Conservation (phyloP, 1,284 basidiomycete species). For the Cryptococcus depauperatus region DNA sequence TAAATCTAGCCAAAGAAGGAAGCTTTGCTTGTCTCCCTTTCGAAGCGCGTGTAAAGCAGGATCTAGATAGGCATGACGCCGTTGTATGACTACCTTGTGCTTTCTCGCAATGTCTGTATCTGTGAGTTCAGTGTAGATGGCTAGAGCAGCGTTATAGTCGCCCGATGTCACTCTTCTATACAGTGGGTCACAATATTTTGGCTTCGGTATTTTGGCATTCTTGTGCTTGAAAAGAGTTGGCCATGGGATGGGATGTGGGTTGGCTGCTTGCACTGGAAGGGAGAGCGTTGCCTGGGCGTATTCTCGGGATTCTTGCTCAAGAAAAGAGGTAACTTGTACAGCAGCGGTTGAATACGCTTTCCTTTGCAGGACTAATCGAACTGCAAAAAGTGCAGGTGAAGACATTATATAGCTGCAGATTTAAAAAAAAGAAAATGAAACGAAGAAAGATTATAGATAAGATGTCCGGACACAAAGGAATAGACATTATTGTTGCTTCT, state of each 20-base stretch:
- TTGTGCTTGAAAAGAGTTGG: slow-evolving; percentile 24
- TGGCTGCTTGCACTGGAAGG: slow-evolving; percentile 15
- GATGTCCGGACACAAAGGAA: too few relatives aligned
- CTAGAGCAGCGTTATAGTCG: slow-evolving; percentile 17
- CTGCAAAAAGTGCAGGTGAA: too few relatives aligned
- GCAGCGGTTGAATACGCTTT: too few relatives aligned
- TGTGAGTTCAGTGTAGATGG: slow-evolving; percentile 26
- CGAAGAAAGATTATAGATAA: too few relatives aligned
- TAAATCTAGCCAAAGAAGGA: slow-evolving; percentile 33
- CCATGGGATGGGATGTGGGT: slow-evolving; percentile 28
- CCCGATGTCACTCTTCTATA: slow-evolving; percentile 18
- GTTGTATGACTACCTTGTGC: slow-evolving; percentile 14
- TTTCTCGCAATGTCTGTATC: slow-evolving; percentile 1
- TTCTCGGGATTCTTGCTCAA: slow-evolving; percentile 27
- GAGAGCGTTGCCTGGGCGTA: slow-evolving; percentile 19
- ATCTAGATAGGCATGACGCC: slow-evolving; percentile 25
- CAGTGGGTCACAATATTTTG: slow-evolving; percentile 26
- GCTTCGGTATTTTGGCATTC: background rate
- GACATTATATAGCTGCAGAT: too few relatives aligned
- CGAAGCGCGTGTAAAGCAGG: slow-evolving; percentile 20
- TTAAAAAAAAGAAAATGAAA: background rate
- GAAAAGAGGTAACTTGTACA: slow-evolving; percentile 21
- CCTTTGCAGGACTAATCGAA: too few relatives aligned
- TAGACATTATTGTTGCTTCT: too few relatives aligned
- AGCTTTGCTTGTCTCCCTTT: slow-evolving; percentile 11